Percentiles rank a stretch among this genome's conserved stretches.
phyloP scores from a whole-genome alignment of 2,329 filamentous ascomycete genomes.

The Aaosphaeria arxii region DNA sequence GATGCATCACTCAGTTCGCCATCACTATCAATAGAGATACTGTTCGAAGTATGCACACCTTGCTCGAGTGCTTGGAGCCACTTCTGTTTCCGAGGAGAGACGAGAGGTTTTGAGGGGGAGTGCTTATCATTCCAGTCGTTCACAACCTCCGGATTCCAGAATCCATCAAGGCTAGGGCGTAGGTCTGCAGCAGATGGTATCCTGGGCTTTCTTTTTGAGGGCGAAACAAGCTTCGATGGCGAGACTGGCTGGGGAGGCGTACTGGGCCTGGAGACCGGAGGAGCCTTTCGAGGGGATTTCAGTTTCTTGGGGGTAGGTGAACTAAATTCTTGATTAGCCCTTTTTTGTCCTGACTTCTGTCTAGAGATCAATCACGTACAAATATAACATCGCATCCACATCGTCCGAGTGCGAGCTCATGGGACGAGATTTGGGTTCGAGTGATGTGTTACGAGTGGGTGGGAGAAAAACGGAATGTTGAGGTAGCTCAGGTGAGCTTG shows the following conservation, averaged over 20 bases:
- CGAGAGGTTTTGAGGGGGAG: slow-evolving; percentile 32
- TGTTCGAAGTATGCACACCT: slow-evolving; percentile 15
- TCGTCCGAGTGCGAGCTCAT: slow-evolving; percentile 26
- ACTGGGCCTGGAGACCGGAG: slow-evolving; percentile 23
- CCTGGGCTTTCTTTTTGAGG: slow-evolving; percentile 30
- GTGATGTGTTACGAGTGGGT: slow-evolving; percentile 4
- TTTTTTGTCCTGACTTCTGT: no score
- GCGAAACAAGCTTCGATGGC: slow-evolving; percentile 34
- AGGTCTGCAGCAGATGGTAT: slow-evolving; percentile 28
- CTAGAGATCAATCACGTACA: slow-evolving; percentile 13
- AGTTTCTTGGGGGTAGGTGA: slow-evolving; percentile 32
- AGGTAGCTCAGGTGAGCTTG: slow-evolving; percentile 20
- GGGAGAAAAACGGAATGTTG: slow-evolving; percentile 14
- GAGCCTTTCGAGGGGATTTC: slow-evolving; percentile 32
- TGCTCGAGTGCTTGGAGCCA: slow-evolving; percentile 28
- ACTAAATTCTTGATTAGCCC: slow-evolving; percentile 7
- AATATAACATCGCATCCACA: slow-evolving; percentile 26
- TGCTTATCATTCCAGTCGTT: slow-evolving; percentile 37
- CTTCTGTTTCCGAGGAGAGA: slow-evolving; percentile 35
- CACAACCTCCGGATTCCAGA: slow-evolving; percentile 35
- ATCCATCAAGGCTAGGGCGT: slow-evolving; percentile 36
- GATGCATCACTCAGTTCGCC: slow-evolving; percentile 15
- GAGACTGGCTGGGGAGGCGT: slow-evolving; percentile 29
- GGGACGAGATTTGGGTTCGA: slow-evolving; percentile 15
- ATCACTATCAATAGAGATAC: not conserved